A percentile compares a stretch with the other conserved stretches of the same genome.
These are phyloP conservation scores for Talaromyces sp. DNA, from an alignment of 2,329 filamentous ascomycete genomes.

Conservation along the genomic window DNA sequence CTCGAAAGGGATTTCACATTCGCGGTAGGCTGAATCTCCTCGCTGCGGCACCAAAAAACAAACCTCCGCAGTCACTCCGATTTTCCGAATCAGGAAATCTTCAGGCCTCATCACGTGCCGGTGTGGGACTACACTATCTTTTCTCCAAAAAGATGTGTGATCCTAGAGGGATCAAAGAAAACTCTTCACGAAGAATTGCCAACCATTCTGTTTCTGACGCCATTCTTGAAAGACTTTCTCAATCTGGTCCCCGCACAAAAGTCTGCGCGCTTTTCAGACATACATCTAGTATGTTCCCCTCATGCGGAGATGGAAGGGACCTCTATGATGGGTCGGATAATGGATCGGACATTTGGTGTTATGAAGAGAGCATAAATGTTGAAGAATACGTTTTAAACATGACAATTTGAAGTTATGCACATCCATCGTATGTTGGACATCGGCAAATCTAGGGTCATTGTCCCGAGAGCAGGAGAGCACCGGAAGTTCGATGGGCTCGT, in stretches of 20 bases:
- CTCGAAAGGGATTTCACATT: not conserved
- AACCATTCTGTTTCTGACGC: not conserved
- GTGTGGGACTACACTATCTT: not conserved
- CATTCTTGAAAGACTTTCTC: not conserved
- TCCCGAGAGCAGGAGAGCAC: not conserved
- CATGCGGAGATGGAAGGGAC: not conserved
- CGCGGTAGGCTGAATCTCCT: not conserved
- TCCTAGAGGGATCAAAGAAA: not conserved
- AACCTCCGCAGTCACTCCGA: not conserved
- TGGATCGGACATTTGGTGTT: not conserved
- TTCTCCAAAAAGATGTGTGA: not conserved
- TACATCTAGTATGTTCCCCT: not conserved
- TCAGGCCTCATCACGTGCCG: not conserved
- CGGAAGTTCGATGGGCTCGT: not conserved
- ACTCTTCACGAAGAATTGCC: not conserved
- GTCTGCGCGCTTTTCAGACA: not conserved
- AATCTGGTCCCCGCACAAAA: not conserved
- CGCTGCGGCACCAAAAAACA: not conserved
- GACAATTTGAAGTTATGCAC: not conserved
- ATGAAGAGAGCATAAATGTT: not conserved
- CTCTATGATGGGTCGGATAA: too few species aligned
- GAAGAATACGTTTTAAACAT: not conserved
- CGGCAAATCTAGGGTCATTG: not conserved
- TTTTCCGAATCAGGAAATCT: not conserved
- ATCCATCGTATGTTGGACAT: not conserved